These are phyloP conservation scores for Coccomyxa sp. DNA, from an alignment of 139 green algal genomes.

Conservation along the genomic window DNA sequence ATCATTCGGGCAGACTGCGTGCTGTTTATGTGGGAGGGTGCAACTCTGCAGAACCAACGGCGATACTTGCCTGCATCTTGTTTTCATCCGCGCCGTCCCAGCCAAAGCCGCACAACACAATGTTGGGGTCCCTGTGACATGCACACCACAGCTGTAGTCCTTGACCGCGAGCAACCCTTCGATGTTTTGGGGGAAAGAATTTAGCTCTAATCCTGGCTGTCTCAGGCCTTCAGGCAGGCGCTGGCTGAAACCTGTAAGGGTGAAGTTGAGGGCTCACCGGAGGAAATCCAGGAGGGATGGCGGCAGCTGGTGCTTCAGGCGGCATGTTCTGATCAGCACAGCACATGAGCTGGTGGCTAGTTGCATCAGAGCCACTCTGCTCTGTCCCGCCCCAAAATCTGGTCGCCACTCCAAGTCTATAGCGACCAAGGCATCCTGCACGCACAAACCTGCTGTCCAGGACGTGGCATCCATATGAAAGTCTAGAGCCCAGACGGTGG, in stretches of 20 bases:
- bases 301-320: constrained; percentile 32
- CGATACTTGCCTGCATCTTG: constrained; percentile 33
- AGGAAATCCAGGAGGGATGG: constrained; percentile 28
- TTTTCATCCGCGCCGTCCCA: constrained; percentile 45
- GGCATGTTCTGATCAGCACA: constrained; percentile 10
- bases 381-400: background rate
- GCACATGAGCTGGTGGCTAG: constrained; percentile 7
- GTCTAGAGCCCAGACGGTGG: too few relatives aligned
- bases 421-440: background rate
- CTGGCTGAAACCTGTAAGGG: too few relatives aligned
- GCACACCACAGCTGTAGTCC: background rate
- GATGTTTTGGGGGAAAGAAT: too few relatives aligned
- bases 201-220: too few relatives aligned
- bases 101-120: constrained; percentile 40
- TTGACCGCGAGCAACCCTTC: too few relatives aligned
- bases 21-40: too few relatives aligned
- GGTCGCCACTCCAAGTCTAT: constrained; percentile 6
- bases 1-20: too few relatives aligned
- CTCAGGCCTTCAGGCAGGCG: too few relatives aligned
- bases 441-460: too few relatives aligned
- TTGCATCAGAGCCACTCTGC: constrained; percentile 19
- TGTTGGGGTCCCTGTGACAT: constrained; percentile 11
- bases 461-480: too few relatives aligned
- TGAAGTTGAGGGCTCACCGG: background rate
- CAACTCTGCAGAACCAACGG: too few relatives aligned